Evolutionary conservation across 139 green algal species (phyloP).

Genomic region (Yamagishiella unicocca): DNA sequence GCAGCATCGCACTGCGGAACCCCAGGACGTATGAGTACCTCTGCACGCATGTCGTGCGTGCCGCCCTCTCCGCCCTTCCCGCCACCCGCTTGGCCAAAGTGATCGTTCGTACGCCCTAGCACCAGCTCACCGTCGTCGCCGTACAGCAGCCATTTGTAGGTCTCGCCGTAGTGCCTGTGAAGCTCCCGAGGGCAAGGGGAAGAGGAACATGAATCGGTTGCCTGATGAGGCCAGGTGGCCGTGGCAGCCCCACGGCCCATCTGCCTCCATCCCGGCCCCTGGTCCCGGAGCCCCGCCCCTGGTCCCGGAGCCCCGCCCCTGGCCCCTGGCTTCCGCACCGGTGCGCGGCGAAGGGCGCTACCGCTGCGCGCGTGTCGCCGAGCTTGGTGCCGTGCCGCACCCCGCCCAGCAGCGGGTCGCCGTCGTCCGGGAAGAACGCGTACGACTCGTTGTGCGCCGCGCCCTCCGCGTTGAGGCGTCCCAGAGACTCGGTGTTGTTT

Average conservation of each 20-base stretch:
- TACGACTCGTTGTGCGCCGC: background rate
- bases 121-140: constrained; percentile 58
- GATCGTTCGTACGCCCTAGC: no score
- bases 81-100: no score
- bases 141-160: constrained; percentile 63
- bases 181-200: no score
- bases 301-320: no score
- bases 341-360: constrained; percentile 36
- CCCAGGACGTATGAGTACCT: no score
- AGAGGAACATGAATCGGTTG: no score
- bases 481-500: background rate
- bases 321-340: background rate
- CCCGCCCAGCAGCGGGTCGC: background rate
- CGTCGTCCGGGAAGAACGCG: constrained; percentile 33
- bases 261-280: no score
- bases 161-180: constrained; percentile 45
- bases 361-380: constrained; percentile 38
- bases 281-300: background rate
- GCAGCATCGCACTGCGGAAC: no score
- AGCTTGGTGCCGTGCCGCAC: constrained; percentile 5
- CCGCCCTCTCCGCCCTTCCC: no score
- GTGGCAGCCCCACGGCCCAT: no score
- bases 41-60: no score
- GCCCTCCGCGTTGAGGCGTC: constrained; percentile 13
- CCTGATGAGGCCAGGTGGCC: no score